Evolutionary conservation across 192 early-diverging fungal species (phyloP), one percentile per base, ranked within the genome.

Genomic region (Borealophlyctis nickersoniae): DNA sequence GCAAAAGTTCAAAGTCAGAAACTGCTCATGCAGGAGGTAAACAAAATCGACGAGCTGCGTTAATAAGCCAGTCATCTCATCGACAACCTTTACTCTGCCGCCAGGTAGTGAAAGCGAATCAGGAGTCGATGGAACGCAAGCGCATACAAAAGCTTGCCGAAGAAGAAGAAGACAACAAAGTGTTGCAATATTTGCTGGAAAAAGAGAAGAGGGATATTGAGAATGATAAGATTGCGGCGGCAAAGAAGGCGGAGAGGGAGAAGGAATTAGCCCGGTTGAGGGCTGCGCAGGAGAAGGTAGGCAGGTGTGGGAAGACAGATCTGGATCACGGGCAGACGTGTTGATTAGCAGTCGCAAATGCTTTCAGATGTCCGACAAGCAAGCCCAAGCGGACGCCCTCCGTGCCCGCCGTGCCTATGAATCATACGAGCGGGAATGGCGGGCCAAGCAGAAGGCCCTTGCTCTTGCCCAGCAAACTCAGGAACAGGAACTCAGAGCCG

Each of bases 391-490:
- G 57, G 83, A 85, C 55, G 77, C 78, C 2, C 58, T 85, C 39
- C 70, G 83, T 2, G 79, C 83, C 22, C 71, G 73, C 33, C 67
- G 83, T 11, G 83, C 83, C 4, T 75, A 57, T 60, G 83, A 85
- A 60, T 76, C 80, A 1, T 79, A 85, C 71, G 83, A 85, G 56
- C 67, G 83, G 22, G 83, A 85, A 26, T 85, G 80, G 75, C 67
- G 83, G 24, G 50, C 75, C 26, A 81, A 81, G 52, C 74, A 83
- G 53, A 83, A 81, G 65, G 74, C 81, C 32, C 35, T 62, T 1
- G 32, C 59, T 9, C 49, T 49, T 27, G 71, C 74, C 1, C 75
- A 82, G 64, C 73, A 74, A 36, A 49, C 49, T 14, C 53, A 63
- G 35, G 80, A 82, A 62, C 5, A 56, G 27, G 80, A 75, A 0